Percentiles rank a stretch among this genome's conserved stretches.
Conservation (phyloP, 2,329 filamentous ascomycete genomes). For the Aspergillus sp. region DNA sequence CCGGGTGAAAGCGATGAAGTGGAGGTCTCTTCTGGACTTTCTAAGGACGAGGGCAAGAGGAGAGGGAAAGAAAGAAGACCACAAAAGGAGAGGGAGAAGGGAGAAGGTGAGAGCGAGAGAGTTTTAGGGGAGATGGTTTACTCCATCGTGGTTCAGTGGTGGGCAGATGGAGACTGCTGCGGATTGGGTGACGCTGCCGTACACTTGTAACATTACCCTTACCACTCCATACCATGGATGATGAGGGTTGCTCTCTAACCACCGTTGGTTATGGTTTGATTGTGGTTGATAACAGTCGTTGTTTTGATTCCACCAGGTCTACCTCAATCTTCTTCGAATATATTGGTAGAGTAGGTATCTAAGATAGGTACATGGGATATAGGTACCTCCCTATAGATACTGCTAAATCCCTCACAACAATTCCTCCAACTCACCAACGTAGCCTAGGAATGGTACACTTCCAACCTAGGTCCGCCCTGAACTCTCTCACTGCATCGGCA, state of each 20-base stretch:
- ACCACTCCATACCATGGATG: too few species aligned
- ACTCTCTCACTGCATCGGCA: not conserved
- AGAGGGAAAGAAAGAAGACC: not conserved
- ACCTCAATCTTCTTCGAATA: too few species aligned
- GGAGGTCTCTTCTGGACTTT: not conserved
- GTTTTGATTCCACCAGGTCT: too few species aligned
- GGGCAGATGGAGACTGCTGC: not conserved
- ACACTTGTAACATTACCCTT: too few species aligned
- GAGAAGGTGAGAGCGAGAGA: conserved; percentile 1
- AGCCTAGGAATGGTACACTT: not conserved
- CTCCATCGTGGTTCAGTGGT: not conserved
- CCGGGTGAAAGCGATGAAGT: not conserved
- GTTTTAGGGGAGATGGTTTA: not conserved
- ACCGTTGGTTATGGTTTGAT: too few species aligned
- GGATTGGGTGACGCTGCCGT: too few species aligned
- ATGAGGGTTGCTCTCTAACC: too few species aligned
- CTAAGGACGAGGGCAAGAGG: not conserved
- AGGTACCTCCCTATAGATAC: too few species aligned
- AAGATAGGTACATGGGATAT: too few species aligned
- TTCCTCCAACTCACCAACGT: too few species aligned
- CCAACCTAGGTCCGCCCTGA: not conserved
- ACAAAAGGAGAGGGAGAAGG: not conserved
- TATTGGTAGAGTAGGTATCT: not conserved
- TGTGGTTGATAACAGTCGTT: too few species aligned
- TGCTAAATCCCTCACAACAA: too few species aligned